Evolutionary conservation across 169 alveolate genomes (phyloP).

Genomic region (Cryptosporidium baileyi): DNA sequence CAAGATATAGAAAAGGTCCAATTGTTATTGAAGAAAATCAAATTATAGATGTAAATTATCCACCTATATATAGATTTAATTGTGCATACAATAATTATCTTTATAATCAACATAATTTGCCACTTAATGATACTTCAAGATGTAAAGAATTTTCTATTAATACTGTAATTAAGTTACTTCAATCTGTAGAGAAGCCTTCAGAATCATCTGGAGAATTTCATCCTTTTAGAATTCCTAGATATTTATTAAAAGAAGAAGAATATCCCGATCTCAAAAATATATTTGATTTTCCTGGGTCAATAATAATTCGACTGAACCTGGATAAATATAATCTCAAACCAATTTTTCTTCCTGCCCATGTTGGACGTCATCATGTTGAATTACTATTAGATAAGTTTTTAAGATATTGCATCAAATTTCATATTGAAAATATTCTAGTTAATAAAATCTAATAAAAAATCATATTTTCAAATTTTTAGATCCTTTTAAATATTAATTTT

Average conservation of each 20-base stretch:
- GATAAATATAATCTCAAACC: not conserved
- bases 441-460: not conserved
- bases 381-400: slow-evolving; percentile 49
- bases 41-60: slow-evolving; percentile 18
- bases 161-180: slow-evolving; percentile 2
- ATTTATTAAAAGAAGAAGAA: slow-evolving; percentile 18
- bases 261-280: slow-evolving; percentile 20
- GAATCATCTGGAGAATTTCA: slow-evolving; percentile 24
- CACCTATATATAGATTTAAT: slow-evolving; percentile 62
- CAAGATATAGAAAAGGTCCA: slow-evolving; percentile 66
- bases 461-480: not conserved
- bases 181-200: slow-evolving; percentile 16
- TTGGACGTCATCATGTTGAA: slow-evolving; percentile 68
- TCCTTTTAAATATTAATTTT: not conserved
- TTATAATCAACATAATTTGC: not conserved
- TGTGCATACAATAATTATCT: slow-evolving; percentile 26
- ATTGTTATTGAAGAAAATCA: not conserved
- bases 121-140: slow-evolving; percentile 40
- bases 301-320: slow-evolving; percentile 8
- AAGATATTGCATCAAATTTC: slow-evolving; percentile 50
- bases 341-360: slow-evolving; percentile 60
- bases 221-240: slow-evolving; percentile 59
- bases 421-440: not conserved
- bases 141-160: slow-evolving; percentile 35
- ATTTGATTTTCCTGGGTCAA: slow-evolving; percentile 59